phyloP scores from a whole-genome alignment of 1,284 basidiomycete species.

The Apiotrichum gracile region DNA sequence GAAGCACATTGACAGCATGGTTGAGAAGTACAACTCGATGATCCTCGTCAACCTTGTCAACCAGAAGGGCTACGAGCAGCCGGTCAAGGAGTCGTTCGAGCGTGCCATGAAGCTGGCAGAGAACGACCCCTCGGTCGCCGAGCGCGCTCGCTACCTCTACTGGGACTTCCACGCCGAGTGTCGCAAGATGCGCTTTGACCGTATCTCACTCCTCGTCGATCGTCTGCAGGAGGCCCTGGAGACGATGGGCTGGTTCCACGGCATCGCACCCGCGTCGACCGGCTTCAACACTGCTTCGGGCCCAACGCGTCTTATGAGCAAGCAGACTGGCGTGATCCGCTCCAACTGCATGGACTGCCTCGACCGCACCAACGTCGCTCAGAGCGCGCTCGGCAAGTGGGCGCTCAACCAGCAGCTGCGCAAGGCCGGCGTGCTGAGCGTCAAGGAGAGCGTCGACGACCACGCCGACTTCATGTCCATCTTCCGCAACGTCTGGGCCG shows the following conservation, averaged over 20 bases:
- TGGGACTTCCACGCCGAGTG: conserved; percentile 99
- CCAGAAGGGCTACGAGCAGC: conserved; percentile 88
- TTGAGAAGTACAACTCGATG: conserved; percentile 71
- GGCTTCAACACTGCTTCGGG: conserved; percentile 11
- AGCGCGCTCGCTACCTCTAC: conserved; percentile 75
- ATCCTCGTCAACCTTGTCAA: conserved; percentile 90
- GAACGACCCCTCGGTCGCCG: conserved; percentile 33
- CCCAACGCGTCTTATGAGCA: conserved; percentile 21
- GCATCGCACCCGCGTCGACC: conserved; percentile 14
- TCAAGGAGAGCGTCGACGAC: conserved; percentile 66
- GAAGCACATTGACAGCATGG: conserved; percentile 70
- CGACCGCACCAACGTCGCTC: conserved; percentile 95
- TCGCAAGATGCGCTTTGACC: conserved; percentile 90
- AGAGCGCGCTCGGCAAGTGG: conserved; percentile 80
- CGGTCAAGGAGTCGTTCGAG: conserved; percentile 95
- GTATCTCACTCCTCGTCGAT: conserved; percentile 77
- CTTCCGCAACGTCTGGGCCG: conserved; percentile 95
- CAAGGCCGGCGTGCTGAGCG: conserved; percentile 62
- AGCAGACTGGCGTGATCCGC: conserved; percentile 48
- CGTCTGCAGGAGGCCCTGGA: conserved; percentile 67
- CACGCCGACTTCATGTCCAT: conserved; percentile 71
- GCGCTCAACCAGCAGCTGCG: conserved; percentile 74
- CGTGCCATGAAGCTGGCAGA: conserved; percentile 53
- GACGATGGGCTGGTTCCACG: conserved; percentile 58
- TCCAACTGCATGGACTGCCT: conserved; percentile 79